Conservation (phyloP, 352 stramenopile genomes). For the Pythium aristosporum region DNA sequence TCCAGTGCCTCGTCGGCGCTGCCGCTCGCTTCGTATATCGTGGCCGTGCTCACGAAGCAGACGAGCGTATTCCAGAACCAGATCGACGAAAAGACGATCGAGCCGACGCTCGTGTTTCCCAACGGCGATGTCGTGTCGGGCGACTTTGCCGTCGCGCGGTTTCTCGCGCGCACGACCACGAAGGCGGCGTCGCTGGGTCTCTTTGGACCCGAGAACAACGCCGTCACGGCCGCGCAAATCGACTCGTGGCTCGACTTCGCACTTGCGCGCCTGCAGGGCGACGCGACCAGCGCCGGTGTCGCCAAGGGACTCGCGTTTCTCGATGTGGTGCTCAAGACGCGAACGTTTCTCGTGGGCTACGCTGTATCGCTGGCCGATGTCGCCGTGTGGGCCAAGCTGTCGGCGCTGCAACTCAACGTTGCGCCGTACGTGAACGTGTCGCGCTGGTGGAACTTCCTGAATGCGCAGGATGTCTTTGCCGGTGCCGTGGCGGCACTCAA, state of each 20-base stretch:
- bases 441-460: conserved; percentile 73
- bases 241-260: conserved; percentile 96
- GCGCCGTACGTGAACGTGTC: conserved; percentile 60
- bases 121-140: conserved; percentile 66
- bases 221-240: conserved; percentile 56
- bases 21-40: conserved; percentile 62
- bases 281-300: conserved; percentile 23
- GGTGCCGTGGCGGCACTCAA: conserved; percentile 51
- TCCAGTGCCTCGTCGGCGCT: conserved; percentile 45
- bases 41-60: conserved; percentile 61
- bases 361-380: conserved; percentile 95
- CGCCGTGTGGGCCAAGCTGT: conserved; percentile 87
- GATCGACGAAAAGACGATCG: conserved; percentile 43
- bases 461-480: conserved; percentile 58
- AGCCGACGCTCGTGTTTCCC: conserved; percentile 61
- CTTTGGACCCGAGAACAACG: conserved; percentile 59
- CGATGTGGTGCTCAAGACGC: conserved; percentile 81
- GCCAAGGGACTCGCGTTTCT: conserved; percentile 78
- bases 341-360: conserved; percentile 95
- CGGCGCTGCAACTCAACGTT: conserved; percentile 44
- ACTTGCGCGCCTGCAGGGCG: conserved; percentile 43
- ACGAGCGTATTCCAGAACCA: conserved; percentile 52
- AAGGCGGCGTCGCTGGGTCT: conserved; percentile 40
- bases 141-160: conserved; percentile 79
- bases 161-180: conserved; percentile 37